Evolutionary conservation across 805 yeast species (phyloP), one percentile per base, ranked within the genome.

Genomic region (Candida wancherniae): DNA sequence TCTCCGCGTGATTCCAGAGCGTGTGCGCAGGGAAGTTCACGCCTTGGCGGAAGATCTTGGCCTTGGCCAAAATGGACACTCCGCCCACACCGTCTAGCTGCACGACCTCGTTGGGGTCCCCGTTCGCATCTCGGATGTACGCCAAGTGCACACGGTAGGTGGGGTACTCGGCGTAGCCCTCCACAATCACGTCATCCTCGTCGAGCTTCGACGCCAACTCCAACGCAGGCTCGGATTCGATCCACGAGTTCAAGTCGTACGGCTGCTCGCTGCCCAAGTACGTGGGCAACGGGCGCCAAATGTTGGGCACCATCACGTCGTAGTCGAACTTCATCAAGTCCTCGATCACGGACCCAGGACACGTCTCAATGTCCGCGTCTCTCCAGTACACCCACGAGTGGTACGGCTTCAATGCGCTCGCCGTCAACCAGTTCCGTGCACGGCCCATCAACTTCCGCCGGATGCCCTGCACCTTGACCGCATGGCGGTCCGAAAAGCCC

Each of bases 231-330:
- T 77, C 81, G 3, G 88, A 77, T 61, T 92, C 98, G 35, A 85
- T 74, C 98, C 98, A 92, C 9, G 97, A 84, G 60, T 92, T 92
- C 52, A 92, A 73, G 59, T 92, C 98, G 56, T 92, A 92, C 1
- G 97, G 87, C 58, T 92, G 98, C 53, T 84, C 94, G 42, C 76
- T 75, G 12, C 92, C 94, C 40, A 92, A 71, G 60, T 88, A 92
- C 26, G 79, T 81, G 3, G 98, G 98, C 39, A 92, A 68, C 2
- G 97, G 98, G 47, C 98, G 72, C 98, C 98, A 92, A 19, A 92
- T 96, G 51, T 92, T 86, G 17, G 86, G 94, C 22, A 81, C 79
- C 55, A 84, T 67, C 10, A 84, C 82, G 50, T 84, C 94, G 50
- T 69, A 79, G 42, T 73, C 71, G 33, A 58, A 63, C 40, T 71